Conservation (phyloP, 148 eudicot species). For the Persicaria maculosa region DNA sequence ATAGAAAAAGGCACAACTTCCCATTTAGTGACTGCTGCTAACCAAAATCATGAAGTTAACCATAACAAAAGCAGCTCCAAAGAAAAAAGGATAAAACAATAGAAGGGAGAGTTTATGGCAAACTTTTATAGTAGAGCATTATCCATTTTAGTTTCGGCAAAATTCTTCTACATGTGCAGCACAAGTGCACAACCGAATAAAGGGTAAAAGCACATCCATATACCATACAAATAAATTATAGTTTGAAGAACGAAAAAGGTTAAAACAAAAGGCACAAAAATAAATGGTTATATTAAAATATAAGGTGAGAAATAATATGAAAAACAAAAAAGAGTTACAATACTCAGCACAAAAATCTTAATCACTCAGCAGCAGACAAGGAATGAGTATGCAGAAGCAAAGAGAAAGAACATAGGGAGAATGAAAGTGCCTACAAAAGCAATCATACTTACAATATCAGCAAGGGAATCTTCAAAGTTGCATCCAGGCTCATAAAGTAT, state of each 20-base stretch:
- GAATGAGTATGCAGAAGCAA: background rate
- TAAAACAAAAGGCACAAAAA: background rate
- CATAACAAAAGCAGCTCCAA: background rate
- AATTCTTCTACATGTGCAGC: background rate
- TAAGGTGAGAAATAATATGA: background rate
- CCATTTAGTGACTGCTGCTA: background rate
- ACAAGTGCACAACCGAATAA: background rate
- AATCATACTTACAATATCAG: conserved; percentile 68
- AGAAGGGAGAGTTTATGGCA: background rate
- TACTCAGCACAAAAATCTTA: background rate
- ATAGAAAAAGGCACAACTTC: background rate
- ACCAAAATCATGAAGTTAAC: background rate
- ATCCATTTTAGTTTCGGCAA: background rate
- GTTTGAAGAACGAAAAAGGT: background rate
- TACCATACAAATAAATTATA: background rate
- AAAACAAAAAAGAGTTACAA: background rate
- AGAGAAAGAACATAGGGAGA: background rate
- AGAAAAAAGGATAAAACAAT: background rate
- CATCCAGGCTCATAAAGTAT: conserved; percentile 70
- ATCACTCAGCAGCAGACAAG: background rate
- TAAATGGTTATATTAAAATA: background rate
- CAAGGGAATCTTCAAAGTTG: conserved; percentile 62
- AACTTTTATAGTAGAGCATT: background rate
- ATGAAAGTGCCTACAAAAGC: conserved; percentile 17
- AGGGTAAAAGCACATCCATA: background rate